A percentile compares a stretch with the other conserved stretches of the same genome.
These are phyloP conservation scores for Nemophila menziesii DNA, from an alignment of 257 asterid species.

Conservation along the genomic window DNA sequence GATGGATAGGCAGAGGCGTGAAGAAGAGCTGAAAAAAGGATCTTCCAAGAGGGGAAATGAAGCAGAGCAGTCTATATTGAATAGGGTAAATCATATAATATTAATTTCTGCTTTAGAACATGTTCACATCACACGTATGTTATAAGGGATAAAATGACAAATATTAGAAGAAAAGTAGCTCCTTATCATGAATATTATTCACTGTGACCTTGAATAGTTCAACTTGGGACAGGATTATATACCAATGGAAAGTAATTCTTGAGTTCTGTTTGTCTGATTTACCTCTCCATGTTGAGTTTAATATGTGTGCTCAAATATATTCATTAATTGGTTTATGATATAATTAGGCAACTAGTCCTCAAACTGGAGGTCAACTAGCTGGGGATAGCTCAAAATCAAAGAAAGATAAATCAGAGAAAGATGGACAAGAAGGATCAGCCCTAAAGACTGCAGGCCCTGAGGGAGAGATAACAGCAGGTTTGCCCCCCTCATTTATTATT, in stretches of 20 bases:
- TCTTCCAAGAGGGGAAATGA: slow-evolving; percentile 71
- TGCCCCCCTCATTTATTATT: not conserved
- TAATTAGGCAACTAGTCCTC: slow-evolving; percentile 85
- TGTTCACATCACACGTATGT: too few relatives aligned
- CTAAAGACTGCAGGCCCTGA: slow-evolving; percentile 89
- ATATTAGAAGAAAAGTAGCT: not conserved
- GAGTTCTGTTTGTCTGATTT: not conserved
- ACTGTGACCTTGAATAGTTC: not conserved
- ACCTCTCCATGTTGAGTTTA: not conserved
- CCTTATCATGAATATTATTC: not conserved
- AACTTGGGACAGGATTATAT: not conserved
- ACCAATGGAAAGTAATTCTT: not conserved
- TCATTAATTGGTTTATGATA: not conserved
- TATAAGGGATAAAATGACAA: not conserved
- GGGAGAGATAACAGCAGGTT: slow-evolving; percentile 98
- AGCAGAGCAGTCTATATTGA: slow-evolving; percentile 68
- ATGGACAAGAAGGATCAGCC: slow-evolving; percentile 59
- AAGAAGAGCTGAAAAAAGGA: slow-evolving; percentile 79
- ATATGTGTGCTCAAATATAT: not conserved
- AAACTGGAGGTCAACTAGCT: slow-evolving; percentile 68
- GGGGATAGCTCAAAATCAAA: slow-evolving; percentile 76
- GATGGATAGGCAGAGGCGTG: slow-evolving; percentile 96
- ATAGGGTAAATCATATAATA: slow-evolving; percentile 36
- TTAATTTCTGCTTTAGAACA: too few relatives aligned
- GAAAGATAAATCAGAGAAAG: slow-evolving; percentile 86